Percentiles rank a stretch among this genome's conserved stretches.
These are phyloP conservation scores for Thraustochytrium striatum DNA, from an alignment of 352 stramenopile species.

Conservation along the genomic window DNA sequence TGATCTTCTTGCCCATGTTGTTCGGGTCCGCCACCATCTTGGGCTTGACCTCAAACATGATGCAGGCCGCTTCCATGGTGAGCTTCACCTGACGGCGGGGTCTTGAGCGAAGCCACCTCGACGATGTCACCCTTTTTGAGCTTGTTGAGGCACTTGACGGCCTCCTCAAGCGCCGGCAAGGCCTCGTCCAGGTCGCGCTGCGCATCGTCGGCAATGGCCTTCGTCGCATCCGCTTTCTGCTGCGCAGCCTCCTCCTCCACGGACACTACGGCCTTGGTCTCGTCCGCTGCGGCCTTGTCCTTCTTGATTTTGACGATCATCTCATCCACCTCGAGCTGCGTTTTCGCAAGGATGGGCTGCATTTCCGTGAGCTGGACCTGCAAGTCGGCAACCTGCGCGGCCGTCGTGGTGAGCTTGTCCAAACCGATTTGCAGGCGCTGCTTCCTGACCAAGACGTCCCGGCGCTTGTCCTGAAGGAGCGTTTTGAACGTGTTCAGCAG, in stretches of 20 bases:
- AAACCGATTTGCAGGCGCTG: slow-evolving; percentile 85
- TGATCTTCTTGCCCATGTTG: slow-evolving; percentile 83
- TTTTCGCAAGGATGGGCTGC: slow-evolving; percentile 74
- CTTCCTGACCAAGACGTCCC: slow-evolving; percentile 82
- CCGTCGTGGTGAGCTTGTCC: slow-evolving; percentile 85
- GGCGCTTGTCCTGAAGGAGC: slow-evolving; percentile 76
- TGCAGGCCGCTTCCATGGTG: slow-evolving; percentile 89
- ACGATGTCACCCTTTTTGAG: slow-evolving; percentile 90
- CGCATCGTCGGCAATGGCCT: slow-evolving; percentile 80
- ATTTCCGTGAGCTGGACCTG: slow-evolving; percentile 82
- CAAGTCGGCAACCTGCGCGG: slow-evolving; percentile 87
- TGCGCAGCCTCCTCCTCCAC: slow-evolving; percentile 61
- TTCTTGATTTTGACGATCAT: slow-evolving; percentile 63
- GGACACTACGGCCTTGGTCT: slow-evolving; percentile 47
- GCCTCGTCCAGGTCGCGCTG: slow-evolving; percentile 85
- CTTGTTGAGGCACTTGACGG: slow-evolving; percentile 82
- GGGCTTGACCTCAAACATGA: slow-evolving; percentile 88
- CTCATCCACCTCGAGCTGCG: slow-evolving; percentile 58
- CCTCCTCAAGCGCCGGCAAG: slow-evolving; percentile 83
- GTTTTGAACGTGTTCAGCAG: slow-evolving; percentile 91
- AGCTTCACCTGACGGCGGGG: slow-evolving; percentile 82
- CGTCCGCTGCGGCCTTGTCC: slow-evolving; percentile 71
- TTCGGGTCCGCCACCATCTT: slow-evolving; percentile 83
- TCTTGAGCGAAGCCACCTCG: slow-evolving; percentile 93
- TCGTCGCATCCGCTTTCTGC: slow-evolving; percentile 71